Evolutionary conservation across 176 grass and related monocot genomes (phyloP).

Genomic region (Chloris gayana): DNA sequence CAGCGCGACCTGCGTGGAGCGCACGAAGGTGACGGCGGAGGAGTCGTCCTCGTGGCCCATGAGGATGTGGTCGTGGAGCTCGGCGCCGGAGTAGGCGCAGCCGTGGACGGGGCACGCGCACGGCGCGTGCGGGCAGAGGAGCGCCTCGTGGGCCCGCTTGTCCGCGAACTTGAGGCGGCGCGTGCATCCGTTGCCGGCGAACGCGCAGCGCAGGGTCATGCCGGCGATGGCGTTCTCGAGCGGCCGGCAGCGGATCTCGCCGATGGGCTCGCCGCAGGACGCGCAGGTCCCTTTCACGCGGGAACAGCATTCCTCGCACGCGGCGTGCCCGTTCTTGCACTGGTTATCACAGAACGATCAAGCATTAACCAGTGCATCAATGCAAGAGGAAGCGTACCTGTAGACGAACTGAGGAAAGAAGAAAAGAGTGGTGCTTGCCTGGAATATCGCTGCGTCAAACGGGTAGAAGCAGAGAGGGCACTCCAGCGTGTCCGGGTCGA

Average conservation of each 20-base stretch:
- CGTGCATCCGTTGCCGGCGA: not conserved
- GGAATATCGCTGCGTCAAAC: too few relatives aligned
- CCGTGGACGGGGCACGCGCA: not conserved
- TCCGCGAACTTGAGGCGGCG: not conserved
- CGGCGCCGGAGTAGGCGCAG: not conserved
- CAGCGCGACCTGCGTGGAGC: not conserved
- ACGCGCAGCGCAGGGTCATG: not conserved
- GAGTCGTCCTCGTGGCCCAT: not conserved
- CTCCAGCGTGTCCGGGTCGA: too few relatives aligned
- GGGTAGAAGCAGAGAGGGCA: too few relatives aligned
- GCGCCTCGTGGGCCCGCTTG: not conserved
- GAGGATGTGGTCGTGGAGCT: not conserved
- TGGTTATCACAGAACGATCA: not conserved
- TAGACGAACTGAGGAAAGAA: too few relatives aligned
- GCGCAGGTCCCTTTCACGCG: not conserved
- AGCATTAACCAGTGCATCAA: not conserved
- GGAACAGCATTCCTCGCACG: not conserved
- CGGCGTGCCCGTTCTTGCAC: conserved; percentile 26
- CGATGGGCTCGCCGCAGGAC: not conserved
- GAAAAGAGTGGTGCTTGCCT: too few relatives aligned
- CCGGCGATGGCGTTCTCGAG: not conserved
- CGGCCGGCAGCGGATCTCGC: not conserved
- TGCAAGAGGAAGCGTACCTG: not conserved
- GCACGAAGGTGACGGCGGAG: not conserved
- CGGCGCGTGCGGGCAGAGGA: not conserved